A percentile compares a stretch with the other conserved stretches of the same genome.
Evolutionary conservation across 257 asterid species (phyloP).

Genomic region (Penstemon barbatus): DNA sequence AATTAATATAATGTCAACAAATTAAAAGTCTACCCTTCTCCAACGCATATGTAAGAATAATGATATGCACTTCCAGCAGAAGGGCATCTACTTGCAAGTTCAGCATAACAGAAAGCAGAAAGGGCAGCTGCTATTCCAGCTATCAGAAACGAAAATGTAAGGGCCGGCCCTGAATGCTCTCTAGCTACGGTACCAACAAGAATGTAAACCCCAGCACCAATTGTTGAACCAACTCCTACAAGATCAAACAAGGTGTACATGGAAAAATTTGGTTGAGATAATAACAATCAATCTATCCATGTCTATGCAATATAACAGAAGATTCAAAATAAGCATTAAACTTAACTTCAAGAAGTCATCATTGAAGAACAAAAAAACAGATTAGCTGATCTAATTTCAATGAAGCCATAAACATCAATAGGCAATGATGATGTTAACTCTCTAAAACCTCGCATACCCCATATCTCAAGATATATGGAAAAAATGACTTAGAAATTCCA

Average conservation of each 20-base stretch:
- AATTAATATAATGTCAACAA: background rate
- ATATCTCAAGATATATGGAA: background rate
- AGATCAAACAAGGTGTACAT: constrained; percentile 30
- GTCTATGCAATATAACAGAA: constrained; percentile 9
- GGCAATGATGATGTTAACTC: constrained; percentile 2
- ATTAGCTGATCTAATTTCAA: background rate
- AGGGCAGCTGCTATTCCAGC: constrained; percentile 98
- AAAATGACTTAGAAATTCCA: background rate
- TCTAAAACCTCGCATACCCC: background rate
- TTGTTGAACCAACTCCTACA: constrained; percentile 92
- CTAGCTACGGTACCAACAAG: constrained; percentile 96
- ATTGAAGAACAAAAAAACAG: too few species aligned
- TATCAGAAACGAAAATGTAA: constrained; percentile 78
- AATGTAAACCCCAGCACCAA: constrained; percentile 95
- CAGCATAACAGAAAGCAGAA: constrained; percentile 95
- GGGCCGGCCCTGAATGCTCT: constrained; percentile 96
- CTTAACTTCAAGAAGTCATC: background rate
- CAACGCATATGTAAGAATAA: constrained; percentile 88
- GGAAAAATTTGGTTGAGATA: constrained; percentile 10
- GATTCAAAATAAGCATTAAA: background rate
- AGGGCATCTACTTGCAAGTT: constrained; percentile 90
- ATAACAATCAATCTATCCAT: constrained; percentile 11
- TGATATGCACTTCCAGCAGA: constrained; percentile 99
- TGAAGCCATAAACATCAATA: constrained; percentile 11
- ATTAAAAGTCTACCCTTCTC: constrained; percentile 70